Conservation (phyloP, 2,329 filamentous ascomycete genomes). For the Fusarium zealandicum region DNA sequence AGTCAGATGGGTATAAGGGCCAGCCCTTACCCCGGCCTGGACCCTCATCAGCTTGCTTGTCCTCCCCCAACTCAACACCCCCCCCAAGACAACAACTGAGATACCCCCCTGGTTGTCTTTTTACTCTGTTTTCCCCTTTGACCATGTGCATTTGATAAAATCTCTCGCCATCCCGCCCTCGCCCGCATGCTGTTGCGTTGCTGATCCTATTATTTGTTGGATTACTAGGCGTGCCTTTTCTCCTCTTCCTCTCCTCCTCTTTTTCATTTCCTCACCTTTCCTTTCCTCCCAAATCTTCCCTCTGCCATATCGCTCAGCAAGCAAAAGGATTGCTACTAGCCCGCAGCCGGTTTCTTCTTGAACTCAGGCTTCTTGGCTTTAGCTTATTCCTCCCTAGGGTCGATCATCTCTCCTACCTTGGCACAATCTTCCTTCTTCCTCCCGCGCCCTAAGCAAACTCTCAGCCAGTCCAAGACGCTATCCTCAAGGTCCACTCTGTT, state of each 20-base stretch:
- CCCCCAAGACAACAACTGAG: slow-evolving; percentile 13
- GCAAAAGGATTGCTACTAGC: not conserved
- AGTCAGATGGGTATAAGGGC: too few species aligned
- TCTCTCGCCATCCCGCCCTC: slow-evolving; percentile 35
- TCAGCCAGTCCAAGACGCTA: slow-evolving; percentile 19
- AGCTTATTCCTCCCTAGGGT: slow-evolving; percentile 1
- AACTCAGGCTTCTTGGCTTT: slow-evolving; percentile 18
- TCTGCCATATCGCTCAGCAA: not conserved
- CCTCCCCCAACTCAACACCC: not conserved
- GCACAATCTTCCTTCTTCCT: not conserved
- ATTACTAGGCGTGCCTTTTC: slow-evolving; percentile 10
- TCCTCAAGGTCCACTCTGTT: slow-evolving; percentile 18
- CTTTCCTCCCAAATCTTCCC: not conserved
- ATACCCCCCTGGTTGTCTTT: slow-evolving; percentile 8
- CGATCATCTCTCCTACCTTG: slow-evolving; percentile 11
- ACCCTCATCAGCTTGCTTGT: not conserved
- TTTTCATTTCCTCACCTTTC: not conserved
- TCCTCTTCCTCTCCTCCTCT: not conserved
- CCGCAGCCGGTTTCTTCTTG: slow-evolving; percentile 18
- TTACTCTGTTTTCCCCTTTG: slow-evolving; percentile 19
- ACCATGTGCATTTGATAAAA: slow-evolving; percentile 32
- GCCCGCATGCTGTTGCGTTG: slow-evolving; percentile 22
- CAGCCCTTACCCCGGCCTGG: slow-evolving; percentile 8
- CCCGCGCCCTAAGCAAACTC: slow-evolving; percentile 30
- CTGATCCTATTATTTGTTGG: slow-evolving; percentile 27